Conservation (phyloP, 2,329 filamentous ascomycete species). For the Epichloe glyceriae region DNA sequence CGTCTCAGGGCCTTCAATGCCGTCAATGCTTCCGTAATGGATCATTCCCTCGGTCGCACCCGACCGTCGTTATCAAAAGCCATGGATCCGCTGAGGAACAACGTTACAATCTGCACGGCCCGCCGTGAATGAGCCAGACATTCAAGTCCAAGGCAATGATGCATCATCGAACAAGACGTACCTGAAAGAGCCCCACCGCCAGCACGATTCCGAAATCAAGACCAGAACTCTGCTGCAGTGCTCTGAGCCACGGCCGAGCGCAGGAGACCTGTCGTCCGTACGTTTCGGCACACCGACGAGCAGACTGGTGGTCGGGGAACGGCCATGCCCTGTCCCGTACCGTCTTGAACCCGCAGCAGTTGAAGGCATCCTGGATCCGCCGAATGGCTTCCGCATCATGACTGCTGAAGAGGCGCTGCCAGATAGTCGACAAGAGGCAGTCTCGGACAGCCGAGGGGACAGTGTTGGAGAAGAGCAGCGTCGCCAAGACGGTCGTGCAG, state of each 20-base stretch:
- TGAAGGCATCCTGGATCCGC: conserved; percentile 46
- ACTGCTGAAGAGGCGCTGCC: conserved; percentile 12
- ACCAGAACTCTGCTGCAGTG: conserved; percentile 25
- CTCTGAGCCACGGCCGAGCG: conserved; percentile 32
- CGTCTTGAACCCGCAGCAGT: conserved; percentile 49
- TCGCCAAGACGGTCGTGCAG: conserved; percentile 7
- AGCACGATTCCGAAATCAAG: conserved; percentile 32
- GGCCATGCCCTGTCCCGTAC: conserved; percentile 46
- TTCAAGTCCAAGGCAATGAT: neutral
- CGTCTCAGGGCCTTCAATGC: neutral
- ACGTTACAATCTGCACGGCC: neutral
- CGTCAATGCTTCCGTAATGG: neutral
- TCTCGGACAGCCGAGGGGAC: conserved; percentile 5
- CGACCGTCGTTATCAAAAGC: neutral
- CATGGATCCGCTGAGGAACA: neutral
- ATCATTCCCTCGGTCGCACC: neutral
- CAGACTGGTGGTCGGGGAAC: conserved; percentile 25
- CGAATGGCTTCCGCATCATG: conserved; percentile 37
- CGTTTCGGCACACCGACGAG: conserved; percentile 26
- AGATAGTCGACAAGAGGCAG: conserved; percentile 10
- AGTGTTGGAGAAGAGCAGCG: conserved; percentile 9
- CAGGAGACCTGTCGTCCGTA: conserved; percentile 34
- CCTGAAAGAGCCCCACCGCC: conserved; percentile 37
- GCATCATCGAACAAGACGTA: neutral
- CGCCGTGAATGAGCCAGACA: neutral